Evolutionary conservation across 2,329 filamentous ascomycete genomes (phyloP).

Genomic region (Cordyceps javanica): DNA sequence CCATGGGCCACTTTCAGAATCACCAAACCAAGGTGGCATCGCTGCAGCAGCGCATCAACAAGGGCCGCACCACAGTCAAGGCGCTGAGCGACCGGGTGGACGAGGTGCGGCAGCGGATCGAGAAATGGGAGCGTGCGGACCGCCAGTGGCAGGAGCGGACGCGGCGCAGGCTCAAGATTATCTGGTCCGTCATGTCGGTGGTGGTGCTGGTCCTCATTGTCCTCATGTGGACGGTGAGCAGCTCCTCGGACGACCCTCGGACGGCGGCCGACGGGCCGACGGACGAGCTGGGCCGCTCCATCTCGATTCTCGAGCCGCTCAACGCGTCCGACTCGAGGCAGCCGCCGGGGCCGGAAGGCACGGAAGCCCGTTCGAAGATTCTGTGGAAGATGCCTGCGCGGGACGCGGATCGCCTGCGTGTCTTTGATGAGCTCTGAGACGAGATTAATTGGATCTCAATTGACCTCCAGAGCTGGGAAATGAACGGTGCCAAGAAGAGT

Average conservation of each 20-base stretch:
- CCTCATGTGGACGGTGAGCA: constrained; percentile 29
- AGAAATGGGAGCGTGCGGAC: constrained; percentile 62
- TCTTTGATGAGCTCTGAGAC: constrained; percentile 41
- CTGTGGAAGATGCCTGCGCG: constrained; percentile 22
- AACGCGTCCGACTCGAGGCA: constrained; percentile 15
- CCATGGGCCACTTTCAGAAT: constrained; percentile 55
- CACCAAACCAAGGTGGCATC: constrained; percentile 58
- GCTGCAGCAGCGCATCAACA: constrained; percentile 55
- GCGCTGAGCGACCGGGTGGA: constrained; percentile 58
- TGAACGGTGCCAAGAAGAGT: background rate
- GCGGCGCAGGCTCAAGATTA: constrained; percentile 52
- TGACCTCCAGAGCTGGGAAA: background rate
- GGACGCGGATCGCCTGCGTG: constrained; percentile 33
- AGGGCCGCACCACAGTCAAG: constrained; percentile 53
- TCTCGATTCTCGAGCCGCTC: constrained; percentile 12
- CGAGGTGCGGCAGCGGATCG: constrained; percentile 55
- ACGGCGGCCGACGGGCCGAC: background rate
- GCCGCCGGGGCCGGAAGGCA: constrained; percentile 15
- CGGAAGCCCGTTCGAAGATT: constrained; percentile 17
- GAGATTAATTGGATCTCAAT: background rate
- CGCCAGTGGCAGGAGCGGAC: constrained; percentile 62
- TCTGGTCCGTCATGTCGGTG: constrained; percentile 55
- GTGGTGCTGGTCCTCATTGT: constrained; percentile 42
- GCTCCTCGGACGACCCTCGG: background rate
- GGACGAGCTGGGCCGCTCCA: constrained; percentile 1